phyloP scores from a whole-genome alignment of 805 yeast genomes.

The Barnettozyma populi region DNA sequence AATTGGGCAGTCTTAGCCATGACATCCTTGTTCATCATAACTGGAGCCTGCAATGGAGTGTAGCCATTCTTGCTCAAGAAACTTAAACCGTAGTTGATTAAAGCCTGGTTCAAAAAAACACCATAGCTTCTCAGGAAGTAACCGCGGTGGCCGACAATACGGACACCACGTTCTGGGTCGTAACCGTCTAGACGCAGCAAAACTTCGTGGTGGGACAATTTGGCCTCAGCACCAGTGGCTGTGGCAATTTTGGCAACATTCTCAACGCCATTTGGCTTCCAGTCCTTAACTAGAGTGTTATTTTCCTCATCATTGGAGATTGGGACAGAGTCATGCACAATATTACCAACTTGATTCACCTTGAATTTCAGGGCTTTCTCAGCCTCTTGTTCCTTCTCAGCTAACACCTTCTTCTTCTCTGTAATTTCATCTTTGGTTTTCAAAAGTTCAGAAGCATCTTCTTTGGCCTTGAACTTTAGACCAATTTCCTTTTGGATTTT shows the following conservation, averaged over 20 bases:
- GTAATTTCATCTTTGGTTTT: conserved; percentile 74
- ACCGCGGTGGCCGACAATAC: conserved; percentile 97
- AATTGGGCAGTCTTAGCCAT: conserved; percentile 99
- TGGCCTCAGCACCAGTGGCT: conserved; percentile 71
- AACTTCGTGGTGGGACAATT: conserved; percentile 91
- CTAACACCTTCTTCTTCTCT: conserved; percentile 61
- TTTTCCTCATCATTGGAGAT: conserved; percentile 84
- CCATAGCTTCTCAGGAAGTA: conserved; percentile 93
- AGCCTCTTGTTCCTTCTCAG: conserved; percentile 68
- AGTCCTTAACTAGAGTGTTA: conserved; percentile 79
- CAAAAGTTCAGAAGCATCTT: conserved; percentile 82
- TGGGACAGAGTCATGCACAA: conserved; percentile 89
- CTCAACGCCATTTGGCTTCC: conserved; percentile 73
- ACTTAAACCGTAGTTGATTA: conserved; percentile 90
- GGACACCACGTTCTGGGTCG: conserved; percentile 98
- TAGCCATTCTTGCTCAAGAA: conserved; percentile 77
- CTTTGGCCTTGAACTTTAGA: conserved; percentile 86
- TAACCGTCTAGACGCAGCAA: conserved; percentile 92
- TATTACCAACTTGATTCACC: conserved; percentile 88
- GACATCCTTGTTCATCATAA: conserved; percentile 98
- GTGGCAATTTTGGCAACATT: conserved; percentile 62
- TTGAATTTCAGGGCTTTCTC: conserved; percentile 70
- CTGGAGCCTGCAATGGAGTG: conserved; percentile 94
- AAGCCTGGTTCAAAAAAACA: conserved; percentile 95
- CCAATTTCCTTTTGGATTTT: conserved; percentile 92